Evolutionary conservation across 495 filamentous ascomycete species (phyloP).

Genomic region (Xylaria grammica): DNA sequence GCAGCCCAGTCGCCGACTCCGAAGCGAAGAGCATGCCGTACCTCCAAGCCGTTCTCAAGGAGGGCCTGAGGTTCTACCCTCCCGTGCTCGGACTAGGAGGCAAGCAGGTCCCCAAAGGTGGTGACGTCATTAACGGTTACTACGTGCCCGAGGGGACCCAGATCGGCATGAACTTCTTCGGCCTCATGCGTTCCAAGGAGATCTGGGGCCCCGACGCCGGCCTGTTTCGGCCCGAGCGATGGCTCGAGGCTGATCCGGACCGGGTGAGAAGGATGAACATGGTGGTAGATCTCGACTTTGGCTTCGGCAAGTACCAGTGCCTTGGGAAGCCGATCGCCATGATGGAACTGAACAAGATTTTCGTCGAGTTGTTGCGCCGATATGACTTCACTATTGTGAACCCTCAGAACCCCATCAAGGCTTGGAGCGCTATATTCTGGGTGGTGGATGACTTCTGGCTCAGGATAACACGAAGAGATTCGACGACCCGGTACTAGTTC

Average conservation of each 20-base stretch:
- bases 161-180: constrained; percentile 43
- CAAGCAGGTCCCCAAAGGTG: constrained; percentile 52
- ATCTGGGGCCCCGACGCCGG: constrained; percentile 54
- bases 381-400: constrained; percentile 55
- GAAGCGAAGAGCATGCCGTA: constrained; percentile 50
- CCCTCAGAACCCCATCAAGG: constrained; percentile 43
- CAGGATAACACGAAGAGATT: constrained; percentile 27
- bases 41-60: constrained; percentile 51
- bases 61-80: constrained; percentile 49
- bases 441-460: constrained; percentile 30
- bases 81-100: constrained; percentile 50
- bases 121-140: constrained; percentile 57
- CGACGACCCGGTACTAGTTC: neutral
- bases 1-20: constrained; percentile 39
- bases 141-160: constrained; percentile 63
- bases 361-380: constrained; percentile 57
- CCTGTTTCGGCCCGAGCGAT: constrained; percentile 58
- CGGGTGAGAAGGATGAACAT: constrained; percentile 39
- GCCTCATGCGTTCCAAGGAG: constrained; percentile 35
- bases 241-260: constrained; percentile 48
- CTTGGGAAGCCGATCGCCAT: constrained; percentile 45
- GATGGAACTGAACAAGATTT: constrained; percentile 56
- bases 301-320: constrained; percentile 46
- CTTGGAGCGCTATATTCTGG: constrained; percentile 26
- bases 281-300: constrained; percentile 37